phyloP scores from a whole-genome alignment of 176 grass and related monocot species.

The Microstegium vimineum region DNA sequence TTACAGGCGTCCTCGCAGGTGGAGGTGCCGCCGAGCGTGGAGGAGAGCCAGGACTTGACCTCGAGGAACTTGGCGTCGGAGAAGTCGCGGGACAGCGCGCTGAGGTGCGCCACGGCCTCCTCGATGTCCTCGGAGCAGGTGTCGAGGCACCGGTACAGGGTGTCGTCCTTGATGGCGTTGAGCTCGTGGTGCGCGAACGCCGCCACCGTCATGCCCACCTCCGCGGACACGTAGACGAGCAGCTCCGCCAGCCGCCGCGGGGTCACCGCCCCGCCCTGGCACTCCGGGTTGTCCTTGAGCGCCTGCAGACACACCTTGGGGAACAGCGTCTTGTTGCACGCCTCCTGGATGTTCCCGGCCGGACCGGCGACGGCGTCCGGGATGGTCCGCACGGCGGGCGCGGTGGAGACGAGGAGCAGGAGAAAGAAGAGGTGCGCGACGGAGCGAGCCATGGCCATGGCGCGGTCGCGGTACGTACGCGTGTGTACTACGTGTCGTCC shows the following conservation, averaged over 20 bases:
- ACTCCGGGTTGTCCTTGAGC: slow-evolving; percentile 31
- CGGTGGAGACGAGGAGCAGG: background rate
- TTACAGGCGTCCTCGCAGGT: slow-evolving; percentile 43
- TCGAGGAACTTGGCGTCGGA: slow-evolving; percentile 44
- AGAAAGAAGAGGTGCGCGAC: slow-evolving; percentile 2
- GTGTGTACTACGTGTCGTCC: too few relatives aligned
- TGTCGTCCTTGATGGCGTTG: background rate
- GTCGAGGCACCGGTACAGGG: slow-evolving; percentile 31
- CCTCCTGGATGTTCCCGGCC: background rate
- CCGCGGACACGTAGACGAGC: slow-evolving; percentile 23
- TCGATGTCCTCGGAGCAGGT: slow-evolving; percentile 46
- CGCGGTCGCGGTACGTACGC: too few relatives aligned
- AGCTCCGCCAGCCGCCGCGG: slow-evolving; percentile 43
- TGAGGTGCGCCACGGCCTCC: slow-evolving; percentile 51
- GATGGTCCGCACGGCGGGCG: background rate
- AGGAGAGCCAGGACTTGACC: slow-evolving; percentile 30
- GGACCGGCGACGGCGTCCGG: background rate
- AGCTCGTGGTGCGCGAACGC: slow-evolving; percentile 38
- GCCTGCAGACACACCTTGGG: slow-evolving; percentile 30
- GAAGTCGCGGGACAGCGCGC: slow-evolving; percentile 38
- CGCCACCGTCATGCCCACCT: slow-evolving; percentile 35
- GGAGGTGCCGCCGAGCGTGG: slow-evolving; percentile 24
- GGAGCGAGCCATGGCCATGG: slow-evolving; percentile 4
- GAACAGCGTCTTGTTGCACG: slow-evolving; percentile 47
- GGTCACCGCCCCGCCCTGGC: slow-evolving; percentile 14